Percentiles rank a stretch among this genome's conserved stretches.
Conservation (phyloP, 257 asterid species). For the Nicotiana undulata region DNA sequence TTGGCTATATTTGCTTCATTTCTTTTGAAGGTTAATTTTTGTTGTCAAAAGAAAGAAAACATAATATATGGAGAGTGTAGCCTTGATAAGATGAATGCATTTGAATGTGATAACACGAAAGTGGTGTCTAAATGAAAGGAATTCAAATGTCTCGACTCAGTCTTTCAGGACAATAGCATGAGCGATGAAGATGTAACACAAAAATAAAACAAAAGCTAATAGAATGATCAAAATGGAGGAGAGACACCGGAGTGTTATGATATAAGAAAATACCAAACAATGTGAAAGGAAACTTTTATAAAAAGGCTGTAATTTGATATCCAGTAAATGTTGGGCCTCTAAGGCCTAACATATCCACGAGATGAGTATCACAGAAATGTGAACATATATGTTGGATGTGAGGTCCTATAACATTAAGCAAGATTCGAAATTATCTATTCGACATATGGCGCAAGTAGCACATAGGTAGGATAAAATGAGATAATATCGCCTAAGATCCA, state of each 20-base stretch:
- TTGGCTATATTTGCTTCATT: neutral
- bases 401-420: no score
- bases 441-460: no score
- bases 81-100: neutral
- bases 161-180: neutral
- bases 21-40: neutral
- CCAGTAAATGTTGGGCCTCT: no score
- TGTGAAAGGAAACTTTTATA: no score
- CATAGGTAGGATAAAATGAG: no score
- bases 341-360: no score
- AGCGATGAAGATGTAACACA: neutral
- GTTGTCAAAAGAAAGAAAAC: neutral
- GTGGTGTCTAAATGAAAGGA: neutral
- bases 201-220: neutral
- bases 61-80: neutral
- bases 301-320: no score
- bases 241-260: neutral
- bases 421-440: no score
- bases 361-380: no score
- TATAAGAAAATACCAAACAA: neutral
- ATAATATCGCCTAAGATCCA: no score
- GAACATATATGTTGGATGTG: no score
- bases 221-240: neutral
- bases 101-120: neutral
- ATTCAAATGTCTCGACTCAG: neutral